Conservation (phyloP, 2,329 filamentous ascomycete species). For the Annulohypoxylon truncatum region DNA sequence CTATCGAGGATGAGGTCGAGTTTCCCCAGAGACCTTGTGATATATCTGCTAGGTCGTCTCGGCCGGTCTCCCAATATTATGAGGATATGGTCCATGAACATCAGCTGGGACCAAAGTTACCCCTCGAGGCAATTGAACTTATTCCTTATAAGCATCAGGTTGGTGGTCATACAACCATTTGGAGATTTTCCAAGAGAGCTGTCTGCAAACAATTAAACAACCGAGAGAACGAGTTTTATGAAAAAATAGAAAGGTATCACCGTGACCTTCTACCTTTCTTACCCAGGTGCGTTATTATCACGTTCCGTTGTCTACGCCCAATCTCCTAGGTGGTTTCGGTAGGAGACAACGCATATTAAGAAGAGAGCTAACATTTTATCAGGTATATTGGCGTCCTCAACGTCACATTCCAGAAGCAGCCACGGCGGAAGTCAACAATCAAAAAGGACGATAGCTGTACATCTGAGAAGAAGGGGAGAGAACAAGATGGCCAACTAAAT, state of each 20-base stretch:
- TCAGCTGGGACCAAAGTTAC: slow-evolving; percentile 65
- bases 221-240: slow-evolving; percentile 98
- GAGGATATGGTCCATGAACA: slow-evolving; percentile 64
- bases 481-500: slow-evolving; percentile 53
- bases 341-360: not conserved
- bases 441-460: slow-evolving; percentile 61
- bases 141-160: slow-evolving; percentile 98
- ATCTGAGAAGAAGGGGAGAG: slow-evolving; percentile 39
- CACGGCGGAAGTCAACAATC: slow-evolving; percentile 70
- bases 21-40: slow-evolving; percentile 49
- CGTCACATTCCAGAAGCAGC: slow-evolving; percentile 90
- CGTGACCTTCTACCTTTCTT: slow-evolving; percentile 90
- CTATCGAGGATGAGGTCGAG: slow-evolving; percentile 58
- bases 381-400: slow-evolving; percentile 98
- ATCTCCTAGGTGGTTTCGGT: slow-evolving; percentile 6
- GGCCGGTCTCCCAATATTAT: slow-evolving; percentile 57
- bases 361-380: slow-evolving; percentile 42
- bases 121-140: slow-evolving; percentile 90
- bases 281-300: slow-evolving; percentile 71
- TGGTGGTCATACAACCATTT: slow-evolving; percentile 94
- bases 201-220: slow-evolving; percentile 99
- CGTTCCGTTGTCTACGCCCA: slow-evolving; percentile 32
- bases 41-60: slow-evolving; percentile 51
- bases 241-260: slow-evolving; percentile 91
- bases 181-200: slow-evolving; percentile 92